Percentiles rank a stretch among this genome's conserved stretches.
Evolutionary conservation across 805 yeast genomes (phyloP).

Genomic region (Metschnikowia henanensis): DNA sequence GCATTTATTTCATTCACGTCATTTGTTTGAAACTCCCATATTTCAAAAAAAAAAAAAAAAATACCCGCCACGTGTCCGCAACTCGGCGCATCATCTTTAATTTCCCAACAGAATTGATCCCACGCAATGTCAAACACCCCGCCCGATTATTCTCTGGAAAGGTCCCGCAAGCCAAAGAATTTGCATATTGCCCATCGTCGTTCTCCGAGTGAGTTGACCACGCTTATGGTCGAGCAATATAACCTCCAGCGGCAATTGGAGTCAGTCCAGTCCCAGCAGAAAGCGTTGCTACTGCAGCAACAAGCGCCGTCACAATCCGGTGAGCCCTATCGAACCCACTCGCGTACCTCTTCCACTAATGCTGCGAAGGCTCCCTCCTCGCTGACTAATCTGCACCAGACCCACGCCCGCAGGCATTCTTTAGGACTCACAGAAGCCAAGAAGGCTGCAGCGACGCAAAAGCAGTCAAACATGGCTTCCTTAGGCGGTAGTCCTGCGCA

Average conservation of each 20-base stretch:
- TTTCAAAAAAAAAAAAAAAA: no score
- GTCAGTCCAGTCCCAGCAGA: conserved; percentile 88
- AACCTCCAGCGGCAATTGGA: conserved; percentile 91
- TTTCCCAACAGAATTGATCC: neutral
- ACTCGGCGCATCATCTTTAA: neutral
- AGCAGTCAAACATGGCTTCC: conserved; percentile 43
- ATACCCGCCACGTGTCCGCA: neutral
- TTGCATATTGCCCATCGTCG: conserved; percentile 95
- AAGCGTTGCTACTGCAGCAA: conserved; percentile 79
- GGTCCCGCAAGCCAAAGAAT: conserved; percentile 32
- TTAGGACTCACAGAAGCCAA: conserved; percentile 90
- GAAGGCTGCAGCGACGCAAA: conserved; percentile 92
- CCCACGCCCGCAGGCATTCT: conserved; percentile 91
- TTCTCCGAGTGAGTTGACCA: conserved; percentile 93
- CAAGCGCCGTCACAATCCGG: conserved; percentile 15
- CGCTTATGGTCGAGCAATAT: conserved; percentile 87
- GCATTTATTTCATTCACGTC: no score
- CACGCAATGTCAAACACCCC: conserved; percentile 17
- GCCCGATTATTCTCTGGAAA: conserved; percentile 8
- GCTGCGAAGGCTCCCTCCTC: conserved; percentile 35
- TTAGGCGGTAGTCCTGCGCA: conserved; percentile 17
- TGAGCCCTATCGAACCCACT: conserved; percentile 33
- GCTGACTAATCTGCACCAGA: conserved; percentile 38
- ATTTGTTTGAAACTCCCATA: no score
- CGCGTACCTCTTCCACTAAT: conserved; percentile 31